These are phyloP conservation scores for Euphorbia pulcherrima DNA, from an alignment of 345 rosid genomes.

Conservation along the genomic window DNA sequence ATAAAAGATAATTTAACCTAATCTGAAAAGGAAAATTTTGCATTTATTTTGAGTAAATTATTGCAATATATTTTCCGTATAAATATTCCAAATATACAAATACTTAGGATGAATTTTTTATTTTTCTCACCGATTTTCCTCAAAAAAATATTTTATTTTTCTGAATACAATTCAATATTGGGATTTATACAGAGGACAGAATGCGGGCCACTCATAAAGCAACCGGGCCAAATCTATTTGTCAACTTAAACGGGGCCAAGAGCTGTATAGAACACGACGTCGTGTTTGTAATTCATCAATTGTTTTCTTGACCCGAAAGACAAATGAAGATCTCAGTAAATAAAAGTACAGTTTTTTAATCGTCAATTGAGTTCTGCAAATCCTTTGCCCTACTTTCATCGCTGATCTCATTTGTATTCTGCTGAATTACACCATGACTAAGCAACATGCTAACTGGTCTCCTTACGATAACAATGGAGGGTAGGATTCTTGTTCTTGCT, in stretches of 20 bases:
- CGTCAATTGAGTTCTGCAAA: background rate
- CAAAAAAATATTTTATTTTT: too few species aligned
- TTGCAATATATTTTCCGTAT: too few species aligned
- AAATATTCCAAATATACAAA: too few species aligned
- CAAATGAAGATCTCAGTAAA: slow-evolving; percentile 26
- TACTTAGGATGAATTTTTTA: too few species aligned
- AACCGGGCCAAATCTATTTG: background rate
- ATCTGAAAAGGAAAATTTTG: too few species aligned
- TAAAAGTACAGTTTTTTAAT: background rate
- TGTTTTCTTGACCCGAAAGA: slow-evolving; percentile 38
- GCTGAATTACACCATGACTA: slow-evolving; percentile 48
- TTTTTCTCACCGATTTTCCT: too few species aligned
- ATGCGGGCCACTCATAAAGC: background rate
- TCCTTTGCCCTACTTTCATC: background rate
- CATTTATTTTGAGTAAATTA: too few species aligned
- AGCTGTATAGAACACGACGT: background rate
- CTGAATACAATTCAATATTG: too few species aligned
- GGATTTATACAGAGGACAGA: too few species aligned
- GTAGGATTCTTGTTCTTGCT: slow-evolving; percentile 28
- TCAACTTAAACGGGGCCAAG: background rate
- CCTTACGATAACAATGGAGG: slow-evolving; percentile 99
- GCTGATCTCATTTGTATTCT: background rate
- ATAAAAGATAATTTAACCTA: too few species aligned
- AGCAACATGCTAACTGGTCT: slow-evolving; percentile 77
- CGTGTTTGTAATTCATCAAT: background rate